Conservation (phyloP, 768 basidiomycete genomes). For the Naganishia randhawae region DNA sequence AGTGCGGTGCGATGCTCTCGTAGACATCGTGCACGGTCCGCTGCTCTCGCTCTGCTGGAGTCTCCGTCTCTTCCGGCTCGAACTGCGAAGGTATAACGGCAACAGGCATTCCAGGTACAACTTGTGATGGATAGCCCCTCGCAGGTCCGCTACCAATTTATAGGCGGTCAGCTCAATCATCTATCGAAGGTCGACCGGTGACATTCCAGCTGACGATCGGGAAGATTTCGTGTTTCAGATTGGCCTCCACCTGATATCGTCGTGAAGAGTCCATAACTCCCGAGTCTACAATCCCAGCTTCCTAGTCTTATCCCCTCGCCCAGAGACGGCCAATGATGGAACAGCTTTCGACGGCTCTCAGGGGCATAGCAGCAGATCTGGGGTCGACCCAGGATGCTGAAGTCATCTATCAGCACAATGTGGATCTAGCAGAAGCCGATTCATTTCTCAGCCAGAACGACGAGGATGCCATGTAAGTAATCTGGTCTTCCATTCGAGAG, state of each 20-base stretch:
- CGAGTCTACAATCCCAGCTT: background rate
- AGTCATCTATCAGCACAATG: background rate
- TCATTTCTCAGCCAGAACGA: background rate
- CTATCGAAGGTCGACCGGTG: background rate
- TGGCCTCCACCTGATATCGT: constrained; percentile 3
- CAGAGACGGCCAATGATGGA: background rate
- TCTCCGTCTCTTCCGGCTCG: constrained; percentile 14
- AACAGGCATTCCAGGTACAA: background rate
- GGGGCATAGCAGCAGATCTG: background rate
- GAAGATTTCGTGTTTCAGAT: constrained; percentile 19
- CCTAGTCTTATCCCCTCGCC: background rate
- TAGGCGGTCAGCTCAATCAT: no score
- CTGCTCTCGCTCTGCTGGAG: constrained; percentile 38
- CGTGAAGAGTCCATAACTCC: background rate
- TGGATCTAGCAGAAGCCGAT: background rate
- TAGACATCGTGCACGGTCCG: constrained; percentile 49
- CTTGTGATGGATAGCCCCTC: background rate
- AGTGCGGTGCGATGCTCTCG: constrained; percentile 50
- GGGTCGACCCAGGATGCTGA: background rate
- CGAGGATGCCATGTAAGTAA: constrained; percentile 9
- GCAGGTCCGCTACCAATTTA: no score
- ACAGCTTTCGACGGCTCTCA: background rate
- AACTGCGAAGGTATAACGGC: constrained; percentile 20
- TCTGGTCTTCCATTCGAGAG: background rate
- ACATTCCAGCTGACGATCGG: no score